Evolutionary conservation across 164 flowering plant species (phyloP).

Genomic region (Stephania cephalantha): DNA sequence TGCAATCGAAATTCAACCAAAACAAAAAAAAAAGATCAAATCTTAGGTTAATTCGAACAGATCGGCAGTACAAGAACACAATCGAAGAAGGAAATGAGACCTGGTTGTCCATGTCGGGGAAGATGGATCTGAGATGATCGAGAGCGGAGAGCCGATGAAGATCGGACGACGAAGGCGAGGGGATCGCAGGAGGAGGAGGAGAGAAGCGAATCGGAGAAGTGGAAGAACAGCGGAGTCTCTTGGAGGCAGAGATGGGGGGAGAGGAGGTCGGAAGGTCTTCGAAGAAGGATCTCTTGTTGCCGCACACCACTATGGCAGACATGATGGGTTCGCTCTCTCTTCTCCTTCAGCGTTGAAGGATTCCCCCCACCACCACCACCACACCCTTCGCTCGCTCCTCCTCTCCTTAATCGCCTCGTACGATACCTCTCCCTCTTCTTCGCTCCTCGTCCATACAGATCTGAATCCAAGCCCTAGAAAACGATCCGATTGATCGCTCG

Average conservation of each 20-base stretch:
- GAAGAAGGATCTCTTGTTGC: conserved; percentile 7
- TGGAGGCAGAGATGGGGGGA: neutral
- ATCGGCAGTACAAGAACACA: neutral
- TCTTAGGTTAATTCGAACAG: neutral
- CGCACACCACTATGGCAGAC: conserved; percentile 6
- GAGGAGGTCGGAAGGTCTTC: conserved; percentile 1
- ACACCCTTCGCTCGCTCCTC: neutral
- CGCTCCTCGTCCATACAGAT: neutral
- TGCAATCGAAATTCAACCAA: neutral
- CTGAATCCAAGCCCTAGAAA: neutral
- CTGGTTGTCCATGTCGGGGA: conserved; percentile 11
- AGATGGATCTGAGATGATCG: conserved; percentile 7
- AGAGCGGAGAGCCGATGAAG: neutral
- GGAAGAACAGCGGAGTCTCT: conserved; percentile 1
- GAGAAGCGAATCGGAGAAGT: conserved; percentile 5
- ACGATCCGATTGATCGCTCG: neutral
- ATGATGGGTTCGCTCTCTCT: conserved; percentile 7
- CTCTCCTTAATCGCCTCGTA: neutral
- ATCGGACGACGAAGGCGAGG: neutral
- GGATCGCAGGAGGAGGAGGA: neutral
- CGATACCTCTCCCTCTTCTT: neutral
- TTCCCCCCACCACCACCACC: neutral
- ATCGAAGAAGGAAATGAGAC: neutral
- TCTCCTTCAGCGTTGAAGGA: neutral
- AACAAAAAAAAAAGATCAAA: no score